Evolutionary conservation across 1,139 yeast genomes (phyloP).

Genomic region (Yamadazyma epiphylla): DNA sequence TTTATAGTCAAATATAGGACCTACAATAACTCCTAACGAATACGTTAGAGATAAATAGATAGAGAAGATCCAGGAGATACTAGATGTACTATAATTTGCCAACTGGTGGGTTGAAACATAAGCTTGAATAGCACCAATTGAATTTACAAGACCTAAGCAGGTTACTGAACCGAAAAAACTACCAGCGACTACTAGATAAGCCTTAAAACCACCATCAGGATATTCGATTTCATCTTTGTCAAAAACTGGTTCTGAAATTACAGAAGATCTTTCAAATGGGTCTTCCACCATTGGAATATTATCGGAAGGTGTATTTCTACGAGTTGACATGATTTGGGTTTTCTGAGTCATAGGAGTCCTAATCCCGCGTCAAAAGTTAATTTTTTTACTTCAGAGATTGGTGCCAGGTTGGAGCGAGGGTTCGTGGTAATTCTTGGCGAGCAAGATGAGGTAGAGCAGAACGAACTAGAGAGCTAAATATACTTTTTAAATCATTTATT

Average conservation of each 20-base stretch:
- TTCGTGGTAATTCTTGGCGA: too few relatives aligned
- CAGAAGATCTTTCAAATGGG: not conserved
- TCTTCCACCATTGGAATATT: too few relatives aligned
- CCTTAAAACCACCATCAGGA: constrained; percentile 63
- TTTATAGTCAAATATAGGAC: constrained; percentile 33
- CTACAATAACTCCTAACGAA: constrained; percentile 29
- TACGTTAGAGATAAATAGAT: constrained; percentile 29
- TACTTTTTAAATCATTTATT: too few relatives aligned
- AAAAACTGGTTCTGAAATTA: not conserved
- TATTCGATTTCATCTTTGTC: constrained; percentile 14
- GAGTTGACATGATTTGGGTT: too few relatives aligned
- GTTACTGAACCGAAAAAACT: constrained; percentile 54
- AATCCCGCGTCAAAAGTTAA: too few relatives aligned
- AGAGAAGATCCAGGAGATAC: constrained; percentile 43
- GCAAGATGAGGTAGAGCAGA: too few relatives aligned
- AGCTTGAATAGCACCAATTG: constrained; percentile 61
- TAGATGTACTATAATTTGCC: constrained; percentile 32
- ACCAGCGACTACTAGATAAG: constrained; percentile 61
- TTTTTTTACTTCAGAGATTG: too few relatives aligned
- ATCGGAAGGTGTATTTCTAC: too few relatives aligned
- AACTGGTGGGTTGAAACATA: constrained; percentile 54
- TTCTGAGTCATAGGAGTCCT: too few relatives aligned
- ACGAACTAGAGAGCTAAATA: too few relatives aligned
- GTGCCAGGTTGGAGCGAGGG: too few relatives aligned
- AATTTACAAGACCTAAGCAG: constrained; percentile 56